phyloP scores from a whole-genome alignment of 2,329 filamentous ascomycete genomes.

The Cladosporium halotolerans region DNA sequence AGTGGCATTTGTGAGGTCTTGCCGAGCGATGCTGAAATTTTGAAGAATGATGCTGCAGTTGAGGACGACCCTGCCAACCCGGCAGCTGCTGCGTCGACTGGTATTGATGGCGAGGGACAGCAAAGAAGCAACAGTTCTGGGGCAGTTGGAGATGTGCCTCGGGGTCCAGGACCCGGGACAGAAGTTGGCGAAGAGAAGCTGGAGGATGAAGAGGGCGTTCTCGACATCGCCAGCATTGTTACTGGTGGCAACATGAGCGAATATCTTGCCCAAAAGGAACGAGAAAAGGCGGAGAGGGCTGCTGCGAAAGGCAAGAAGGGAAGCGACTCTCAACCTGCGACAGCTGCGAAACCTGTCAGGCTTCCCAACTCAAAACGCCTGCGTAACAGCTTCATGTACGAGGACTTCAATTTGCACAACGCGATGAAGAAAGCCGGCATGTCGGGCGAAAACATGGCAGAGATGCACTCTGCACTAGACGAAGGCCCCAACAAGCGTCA shows the following conservation, averaged over 20 bases:
- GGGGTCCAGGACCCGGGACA: constrained; percentile 50
- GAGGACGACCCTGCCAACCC: constrained; percentile 43
- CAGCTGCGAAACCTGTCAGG: constrained; percentile 52
- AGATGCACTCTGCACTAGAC: constrained; percentile 48
- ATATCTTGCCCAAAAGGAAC: constrained; percentile 76
- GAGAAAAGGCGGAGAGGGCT: constrained; percentile 64
- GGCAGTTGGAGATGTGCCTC: constrained; percentile 38
- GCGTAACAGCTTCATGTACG: constrained; percentile 65
- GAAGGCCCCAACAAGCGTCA: constrained; percentile 38
- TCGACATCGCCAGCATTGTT: constrained; percentile 80
- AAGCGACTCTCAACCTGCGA: constrained; percentile 47
- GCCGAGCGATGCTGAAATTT: constrained; percentile 47
- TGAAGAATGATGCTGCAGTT: constrained; percentile 39
- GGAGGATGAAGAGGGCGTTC: constrained; percentile 63
- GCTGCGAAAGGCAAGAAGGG: constrained; percentile 51
- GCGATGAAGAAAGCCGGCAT: constrained; percentile 47
- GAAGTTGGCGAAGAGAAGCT: constrained; percentile 48
- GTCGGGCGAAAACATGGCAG: constrained; percentile 40
- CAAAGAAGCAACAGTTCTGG: constrained; percentile 35
- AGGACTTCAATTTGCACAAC: constrained; percentile 56
- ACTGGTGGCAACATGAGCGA: constrained; percentile 69
- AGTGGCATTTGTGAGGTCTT: constrained; percentile 58
- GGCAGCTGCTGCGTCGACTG: constrained; percentile 51
- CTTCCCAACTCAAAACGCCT: constrained; percentile 68
- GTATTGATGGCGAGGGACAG: constrained; percentile 42